These are phyloP conservation scores for Alternaria triticina DNA, from an alignment of 2,329 filamentous ascomycete species.

Conservation along the genomic window DNA sequence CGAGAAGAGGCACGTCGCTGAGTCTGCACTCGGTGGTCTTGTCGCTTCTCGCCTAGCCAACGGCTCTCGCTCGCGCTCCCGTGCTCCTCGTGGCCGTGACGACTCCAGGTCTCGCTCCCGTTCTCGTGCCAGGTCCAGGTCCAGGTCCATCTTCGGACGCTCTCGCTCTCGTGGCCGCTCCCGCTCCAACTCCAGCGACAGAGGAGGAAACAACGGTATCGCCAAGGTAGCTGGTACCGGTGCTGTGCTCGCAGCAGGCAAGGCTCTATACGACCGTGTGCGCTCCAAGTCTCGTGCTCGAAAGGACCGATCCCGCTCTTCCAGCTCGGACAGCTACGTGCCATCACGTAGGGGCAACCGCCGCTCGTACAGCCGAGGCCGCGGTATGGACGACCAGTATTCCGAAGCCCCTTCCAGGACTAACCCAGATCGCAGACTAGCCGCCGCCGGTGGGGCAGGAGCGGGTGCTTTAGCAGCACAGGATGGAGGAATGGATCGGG, in stretches of 20 bases:
- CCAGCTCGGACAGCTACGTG: constrained; percentile 59
- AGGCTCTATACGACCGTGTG: constrained; percentile 61
- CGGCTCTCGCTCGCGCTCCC: constrained; percentile 71
- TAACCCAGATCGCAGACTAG: constrained; percentile 49
- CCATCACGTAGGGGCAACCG: constrained; percentile 55
- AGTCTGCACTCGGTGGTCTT: constrained; percentile 87
- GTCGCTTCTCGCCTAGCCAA: constrained; percentile 86
- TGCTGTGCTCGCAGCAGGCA: constrained; percentile 58
- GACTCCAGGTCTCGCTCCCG: constrained; percentile 53
- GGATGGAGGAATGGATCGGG: constrained; percentile 26
- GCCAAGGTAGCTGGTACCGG: constrained; percentile 57
- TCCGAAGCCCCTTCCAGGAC: constrained; percentile 44
- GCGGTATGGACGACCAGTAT: constrained; percentile 54
- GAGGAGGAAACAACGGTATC: constrained; percentile 53
- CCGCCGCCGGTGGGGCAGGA: constrained; percentile 43
- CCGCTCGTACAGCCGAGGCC: constrained; percentile 45
- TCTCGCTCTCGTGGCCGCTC: constrained; percentile 55
- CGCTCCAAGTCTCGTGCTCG: constrained; percentile 60
- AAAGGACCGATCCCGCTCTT: constrained; percentile 46
- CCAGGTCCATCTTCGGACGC: constrained; percentile 50
- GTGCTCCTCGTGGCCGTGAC: constrained; percentile 46
- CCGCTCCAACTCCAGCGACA: constrained; percentile 53
- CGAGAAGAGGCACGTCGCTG: constrained; percentile 78
- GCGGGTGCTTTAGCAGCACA: constrained; percentile 44
- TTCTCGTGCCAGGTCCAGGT: constrained; percentile 65